Base-by-base conservation (phyloP, 164 flowering plant species). In the Vitis cinerea region DNA sequence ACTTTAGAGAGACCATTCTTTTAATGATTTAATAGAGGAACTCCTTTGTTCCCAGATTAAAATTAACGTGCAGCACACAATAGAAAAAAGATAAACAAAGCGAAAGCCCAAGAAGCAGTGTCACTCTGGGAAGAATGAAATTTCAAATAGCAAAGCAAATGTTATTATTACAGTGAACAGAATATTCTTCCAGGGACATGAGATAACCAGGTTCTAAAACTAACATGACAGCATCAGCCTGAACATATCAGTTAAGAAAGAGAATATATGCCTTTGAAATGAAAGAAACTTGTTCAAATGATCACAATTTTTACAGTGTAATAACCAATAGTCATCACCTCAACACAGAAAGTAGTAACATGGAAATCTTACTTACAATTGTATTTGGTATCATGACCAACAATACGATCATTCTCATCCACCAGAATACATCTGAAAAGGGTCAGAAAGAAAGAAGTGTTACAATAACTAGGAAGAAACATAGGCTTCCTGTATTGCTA, bases 341-440 rank as follows among this genome's bases (percentile, higher is more conserved):
- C 56, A 15, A 60, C 49, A 63, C 11, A 49, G 47, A 53, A 14
- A 47, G 50, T 29, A 27, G 8, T 4, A 66, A 63, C 12, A 30
- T n/a, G 12, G 53, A 62, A 72, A 73, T 47, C n/a, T 52, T 44
- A 82, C 99, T 91, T 83, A 95, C 99, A 95, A 71, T 93, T 95
- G 79, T 93, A 95, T 69, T 95, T 95, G 64, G 92, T 79, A 49
- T 93, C 97, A 76, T 93, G 99, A 11, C 99, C 98, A 72, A 93
- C 83, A 54, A 91, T 97, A 31, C 68, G 75, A 75, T 95, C 99
- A 76, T 86, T 83, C 82, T 91, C 95, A 76, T 95, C 98, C 79
- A 95, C 99, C 67, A 95, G 73, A 78, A 95, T 95, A 77, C 99
- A 95, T 78, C 99, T 91, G 87, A 81, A 82, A 59, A 31, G 12